Base-by-base conservation (phyloP, 2,329 filamentous ascomycete species). In the Stagonosporopsis chrysanthemi region DNA sequence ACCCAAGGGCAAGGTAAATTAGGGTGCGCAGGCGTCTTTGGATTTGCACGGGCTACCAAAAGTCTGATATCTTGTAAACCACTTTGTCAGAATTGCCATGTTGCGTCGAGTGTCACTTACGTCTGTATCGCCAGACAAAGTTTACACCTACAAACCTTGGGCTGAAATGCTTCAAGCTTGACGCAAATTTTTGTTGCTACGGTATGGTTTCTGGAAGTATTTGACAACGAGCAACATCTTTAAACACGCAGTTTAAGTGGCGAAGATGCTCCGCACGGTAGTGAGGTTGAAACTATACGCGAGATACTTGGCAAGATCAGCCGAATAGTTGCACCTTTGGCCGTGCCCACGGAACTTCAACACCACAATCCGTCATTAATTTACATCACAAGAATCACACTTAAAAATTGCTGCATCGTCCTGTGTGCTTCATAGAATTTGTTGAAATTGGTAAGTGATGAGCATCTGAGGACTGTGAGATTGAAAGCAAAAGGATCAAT, bases 261-360 rank as follows among this genome's bases (percentile, higher is more conserved):
- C 15, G 14, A 33, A 33, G 31, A 3, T 15, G 3, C 14, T 33
- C 12, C 15, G 31, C 15, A n/a, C 6, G 14, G 31, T 33, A 33
- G 12, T 15, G 31, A n/a, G 22, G 15, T 47, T 29, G 52, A 14
- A 38, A 43, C 15, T 31, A 19, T 38, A 54, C 39, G 44, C 52
- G 52, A 54, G 44, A 36, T 43, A 24, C 8, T 17, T 31, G 44
- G 52, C 38, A 54, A 43, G 52, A 54, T 17, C 42, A 54, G 29
- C 44, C 52, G 52, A 48, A 17, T n/a, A 14, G 17, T 17, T 19
- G 28, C 38, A 19, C 28, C 44, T 12, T 48, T 23, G 17, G 31
- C 39, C 38, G n/a, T 17, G 29, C 12, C 29, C 44, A 39, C 43
- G 39, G 28, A 47, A 48, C 31, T 7, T 43, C 31, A 43, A 38